Conservation (phyloP, 2,329 filamentous ascomycete genomes). For the Xylaria sp. region DNA sequence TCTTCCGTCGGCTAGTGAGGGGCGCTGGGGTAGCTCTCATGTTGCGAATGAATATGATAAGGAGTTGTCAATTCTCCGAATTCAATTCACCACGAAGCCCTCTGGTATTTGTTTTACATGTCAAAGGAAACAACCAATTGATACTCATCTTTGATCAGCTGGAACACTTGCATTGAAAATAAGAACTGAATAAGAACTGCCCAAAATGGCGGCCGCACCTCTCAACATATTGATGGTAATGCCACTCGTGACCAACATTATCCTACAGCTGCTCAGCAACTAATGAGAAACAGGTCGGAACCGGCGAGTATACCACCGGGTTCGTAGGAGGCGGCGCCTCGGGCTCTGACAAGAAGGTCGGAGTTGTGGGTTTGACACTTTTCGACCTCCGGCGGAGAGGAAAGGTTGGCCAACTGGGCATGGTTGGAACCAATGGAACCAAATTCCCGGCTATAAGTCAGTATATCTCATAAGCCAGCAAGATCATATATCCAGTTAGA, state of each 20-base stretch:
- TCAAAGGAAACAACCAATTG: not conserved
- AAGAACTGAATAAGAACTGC: not conserved
- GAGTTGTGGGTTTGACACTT: conserved; percentile 86
- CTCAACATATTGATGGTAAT: conserved; percentile 73
- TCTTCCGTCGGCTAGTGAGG: conserved; percentile 42
- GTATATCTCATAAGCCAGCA: conserved; percentile 40
- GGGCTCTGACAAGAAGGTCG: conserved; percentile 93
- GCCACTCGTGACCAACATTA: conserved; percentile 2
- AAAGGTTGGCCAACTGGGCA: conserved; percentile 83
- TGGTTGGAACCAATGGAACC: conserved; percentile 86
- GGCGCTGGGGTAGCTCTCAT: conserved; percentile 26
- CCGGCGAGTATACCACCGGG: conserved; percentile 95
- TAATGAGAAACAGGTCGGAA: conserved; percentile 68
- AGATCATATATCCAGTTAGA: not conserved
- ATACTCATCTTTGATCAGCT: not conserved
- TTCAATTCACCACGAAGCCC: not conserved
- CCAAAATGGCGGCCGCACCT: conserved; percentile 42
- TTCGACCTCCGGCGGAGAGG: conserved; percentile 88
- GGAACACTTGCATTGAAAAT: not conserved
- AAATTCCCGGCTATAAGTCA: conserved; percentile 91
- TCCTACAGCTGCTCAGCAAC: conserved; percentile 10
- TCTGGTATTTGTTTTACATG: not conserved
- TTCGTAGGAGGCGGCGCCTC: conserved; percentile 86
- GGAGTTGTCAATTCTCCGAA: not conserved
- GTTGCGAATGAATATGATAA: conserved; percentile 1